Percentiles rank a stretch among this genome's conserved stretches.
These are phyloP conservation scores for Trichoderma polysporum DNA, from an alignment of 2,329 filamentous ascomycete species.

Conservation along the genomic window DNA sequence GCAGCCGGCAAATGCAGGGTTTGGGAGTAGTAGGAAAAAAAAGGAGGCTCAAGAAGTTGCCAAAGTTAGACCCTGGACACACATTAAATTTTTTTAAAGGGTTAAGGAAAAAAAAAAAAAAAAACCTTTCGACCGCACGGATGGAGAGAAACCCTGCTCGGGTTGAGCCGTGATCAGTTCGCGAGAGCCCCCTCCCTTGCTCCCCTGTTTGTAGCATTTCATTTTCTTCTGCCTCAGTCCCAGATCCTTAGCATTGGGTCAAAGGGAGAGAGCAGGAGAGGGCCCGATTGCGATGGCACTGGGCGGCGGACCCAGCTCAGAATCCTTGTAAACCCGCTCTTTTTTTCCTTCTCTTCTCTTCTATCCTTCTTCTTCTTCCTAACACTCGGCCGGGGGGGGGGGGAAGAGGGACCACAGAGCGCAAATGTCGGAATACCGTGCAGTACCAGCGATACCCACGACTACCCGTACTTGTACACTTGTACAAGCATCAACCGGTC, in stretches of 20 bases:
- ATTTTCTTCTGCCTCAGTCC: not conserved
- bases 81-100: not conserved
- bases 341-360: not conserved
- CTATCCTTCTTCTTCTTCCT: not conserved
- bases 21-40: not conserved
- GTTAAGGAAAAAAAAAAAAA: not conserved
- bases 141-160: not conserved
- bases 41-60: slow-evolving; percentile 17
- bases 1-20: not conserved
- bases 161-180: slow-evolving; percentile 10
- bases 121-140: not conserved
- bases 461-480: not conserved
- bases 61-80: not conserved
- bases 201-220: not conserved
- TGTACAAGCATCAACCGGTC: not conserved
- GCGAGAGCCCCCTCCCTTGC: not conserved
- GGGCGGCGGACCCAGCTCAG: not conserved
- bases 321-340: slow-evolving; percentile 8
- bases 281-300: not conserved
- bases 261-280: not conserved
- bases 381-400: too few relatives aligned
- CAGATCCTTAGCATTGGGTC: not conserved
- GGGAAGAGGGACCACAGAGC: too few relatives aligned
- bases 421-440: not conserved
- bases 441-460: too few relatives aligned